A percentile compares a stretch with the other conserved stretches of the same genome.
Evolutionary conservation across 2,329 filamentous ascomycete genomes (phyloP).

Genomic region (Verticillium albo-atrum): DNA sequence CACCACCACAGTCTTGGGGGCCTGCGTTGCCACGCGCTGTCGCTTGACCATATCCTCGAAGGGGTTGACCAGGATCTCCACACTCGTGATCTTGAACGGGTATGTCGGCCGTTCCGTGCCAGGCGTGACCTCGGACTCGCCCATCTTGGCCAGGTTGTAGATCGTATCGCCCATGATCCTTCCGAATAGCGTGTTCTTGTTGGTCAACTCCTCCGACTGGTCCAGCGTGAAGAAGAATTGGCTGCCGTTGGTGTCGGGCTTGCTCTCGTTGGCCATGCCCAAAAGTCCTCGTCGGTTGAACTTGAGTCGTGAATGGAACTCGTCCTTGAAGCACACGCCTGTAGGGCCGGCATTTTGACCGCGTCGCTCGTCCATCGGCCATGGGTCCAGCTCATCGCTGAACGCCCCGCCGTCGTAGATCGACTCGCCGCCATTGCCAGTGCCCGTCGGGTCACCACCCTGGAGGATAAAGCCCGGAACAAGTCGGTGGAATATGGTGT

Average conservation of each 20-base stretch:
- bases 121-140: constrained; percentile 76
- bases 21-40: constrained; percentile 49
- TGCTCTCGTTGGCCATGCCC: constrained; percentile 91
- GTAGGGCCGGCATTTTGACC: constrained; percentile 55
- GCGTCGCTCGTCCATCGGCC: constrained; percentile 62
- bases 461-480: constrained; percentile 91
- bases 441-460: constrained; percentile 90
- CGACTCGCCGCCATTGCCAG: constrained; percentile 84
- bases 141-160: constrained; percentile 93
- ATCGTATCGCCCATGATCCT: constrained; percentile 90
- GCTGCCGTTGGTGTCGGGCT: constrained; percentile 77
- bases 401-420: constrained; percentile 85
- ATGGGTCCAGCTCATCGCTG: constrained; percentile 66
- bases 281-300: constrained; percentile 87
- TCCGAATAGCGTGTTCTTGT: constrained; percentile 91
- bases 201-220: constrained; percentile 78
- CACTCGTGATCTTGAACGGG: constrained; percentile 69
- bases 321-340: constrained; percentile 68
- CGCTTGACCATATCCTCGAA: constrained; percentile 78
- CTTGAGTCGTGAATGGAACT: constrained; percentile 87
- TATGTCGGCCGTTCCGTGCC: constrained; percentile 81
- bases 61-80: constrained; percentile 76
- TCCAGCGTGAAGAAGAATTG: constrained; percentile 96
- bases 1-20: constrained; percentile 35
- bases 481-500: constrained; percentile 89